A percentile compares a stretch with the other conserved stretches of the same genome.
Evolutionary conservation across 129 eudicot species (phyloP).

Genomic region (Flaveria robusta): DNA sequence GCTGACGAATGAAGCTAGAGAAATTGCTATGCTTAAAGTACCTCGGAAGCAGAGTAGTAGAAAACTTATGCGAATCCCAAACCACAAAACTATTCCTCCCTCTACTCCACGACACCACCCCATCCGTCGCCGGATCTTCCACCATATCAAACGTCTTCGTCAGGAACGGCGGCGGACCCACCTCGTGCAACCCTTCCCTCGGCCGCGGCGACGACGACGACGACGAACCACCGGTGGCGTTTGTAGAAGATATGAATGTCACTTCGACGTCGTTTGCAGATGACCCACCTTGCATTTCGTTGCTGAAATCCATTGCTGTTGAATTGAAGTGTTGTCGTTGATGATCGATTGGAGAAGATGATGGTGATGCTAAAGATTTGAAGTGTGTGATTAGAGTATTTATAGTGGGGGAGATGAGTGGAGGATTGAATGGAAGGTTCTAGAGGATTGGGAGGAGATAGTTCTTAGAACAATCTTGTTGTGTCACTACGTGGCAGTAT

Average conservation of each 20-base stretch:
- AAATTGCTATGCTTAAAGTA: slow-evolving; percentile 85
- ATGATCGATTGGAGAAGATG: neutral
- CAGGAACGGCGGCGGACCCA: slow-evolving; percentile 88
- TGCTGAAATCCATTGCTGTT: slow-evolving; percentile 25
- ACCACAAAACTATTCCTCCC: slow-evolving; percentile 77
- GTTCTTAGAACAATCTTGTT: slow-evolving; percentile 18
- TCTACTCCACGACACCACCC: slow-evolving; percentile 82
- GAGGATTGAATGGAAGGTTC: slow-evolving; percentile 29
- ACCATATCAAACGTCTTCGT: slow-evolving; percentile 89
- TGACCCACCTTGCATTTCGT: neutral
- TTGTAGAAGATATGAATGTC: slow-evolving; percentile 25
- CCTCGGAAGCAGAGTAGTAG: slow-evolving; percentile 66
- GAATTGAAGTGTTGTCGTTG: neutral
- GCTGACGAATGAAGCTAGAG: slow-evolving; percentile 93
- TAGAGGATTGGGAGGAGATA: slow-evolving; percentile 19
- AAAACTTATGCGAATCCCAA: slow-evolving; percentile 78
- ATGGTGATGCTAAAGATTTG: neutral
- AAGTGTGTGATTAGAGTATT: slow-evolving; percentile 4
- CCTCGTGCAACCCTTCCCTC: slow-evolving; percentile 72
- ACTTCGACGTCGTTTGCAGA: slow-evolving; percentile 51
- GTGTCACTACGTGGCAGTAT: neutral
- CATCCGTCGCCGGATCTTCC: slow-evolving; percentile 76
- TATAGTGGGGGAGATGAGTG: neutral
- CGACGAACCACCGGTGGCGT: slow-evolving; percentile 33
- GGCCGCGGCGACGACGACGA: slow-evolving; percentile 59